Evolutionary conservation across 352 stramenopile species (phyloP).

Genomic region (Hyaloperonospora brassicae): DNA sequence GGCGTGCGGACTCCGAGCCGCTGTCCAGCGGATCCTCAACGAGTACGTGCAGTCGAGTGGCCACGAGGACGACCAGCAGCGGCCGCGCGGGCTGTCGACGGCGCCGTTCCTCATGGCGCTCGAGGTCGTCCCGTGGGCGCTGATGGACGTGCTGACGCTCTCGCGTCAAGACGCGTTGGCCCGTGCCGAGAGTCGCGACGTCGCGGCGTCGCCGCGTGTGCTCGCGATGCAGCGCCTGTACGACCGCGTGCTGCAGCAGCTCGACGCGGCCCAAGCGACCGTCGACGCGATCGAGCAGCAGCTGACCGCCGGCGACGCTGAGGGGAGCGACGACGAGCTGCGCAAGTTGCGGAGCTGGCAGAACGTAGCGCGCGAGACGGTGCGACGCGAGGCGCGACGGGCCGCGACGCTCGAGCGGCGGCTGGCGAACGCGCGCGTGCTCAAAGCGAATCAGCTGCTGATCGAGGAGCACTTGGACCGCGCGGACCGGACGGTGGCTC

Average conservation of each 20-base stretch:
- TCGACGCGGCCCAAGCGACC: conserved; percentile 17
- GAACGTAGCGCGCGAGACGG: conserved; percentile 14
- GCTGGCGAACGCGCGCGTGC: conserved; percentile 31
- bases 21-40: conserved; percentile 46
- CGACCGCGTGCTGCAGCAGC: conserved; percentile 26
- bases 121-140: conserved; percentile 49
- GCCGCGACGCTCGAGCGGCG: conserved; percentile 35
- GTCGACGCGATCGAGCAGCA: conserved; percentile 15
- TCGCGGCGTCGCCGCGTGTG: conserved; percentile 37
- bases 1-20: conserved; percentile 35
- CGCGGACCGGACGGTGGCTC: conserved; percentile 36
- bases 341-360: conserved; percentile 17
- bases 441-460: conserved; percentile 43
- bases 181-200: conserved; percentile 31
- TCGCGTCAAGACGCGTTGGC: conserved; percentile 33
- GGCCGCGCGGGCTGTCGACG: conserved; percentile 21
- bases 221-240: conserved; percentile 39
- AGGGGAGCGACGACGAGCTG: conserved; percentile 22
- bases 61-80: conserved; percentile 21
- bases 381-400: conserved; percentile 25
- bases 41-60: conserved; percentile 42
- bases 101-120: conserved; percentile 35
- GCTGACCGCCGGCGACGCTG: conserved; percentile 7
- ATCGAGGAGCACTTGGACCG: conserved; percentile 39
- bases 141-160: conserved; percentile 46